Evolutionary conservation across 2,329 filamentous ascomycete genomes (phyloP), one percentile per base, ranked within the genome.

Genomic region (Hypoxylon sp.): DNA sequence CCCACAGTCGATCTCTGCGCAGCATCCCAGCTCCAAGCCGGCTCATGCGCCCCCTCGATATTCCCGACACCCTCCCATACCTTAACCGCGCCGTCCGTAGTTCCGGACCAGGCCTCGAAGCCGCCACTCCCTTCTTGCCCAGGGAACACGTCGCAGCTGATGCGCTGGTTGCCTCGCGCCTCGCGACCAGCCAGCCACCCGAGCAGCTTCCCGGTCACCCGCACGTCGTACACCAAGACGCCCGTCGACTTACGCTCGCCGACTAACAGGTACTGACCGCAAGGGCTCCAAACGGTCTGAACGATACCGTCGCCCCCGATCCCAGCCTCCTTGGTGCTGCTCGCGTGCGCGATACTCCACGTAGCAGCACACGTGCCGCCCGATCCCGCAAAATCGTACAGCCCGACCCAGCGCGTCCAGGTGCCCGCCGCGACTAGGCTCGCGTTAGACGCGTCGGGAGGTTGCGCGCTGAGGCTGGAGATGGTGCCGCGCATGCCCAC

Each of bases 401-500:
- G 77, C 0, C 88, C 88, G 59, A 91, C 78, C 83, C 86, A 89
- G 1, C 89, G 82, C 0, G 87, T 90, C 86, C 88, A 88, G 0
- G 88, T 91, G 8, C 88, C 89, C 0, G 89, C 89, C 0, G 88
- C 88, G 35, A 90, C 69, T 29, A 90, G 76, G 31, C 76, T 75
- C n/a, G 73, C 77, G 31, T 78, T 76, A 5, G 63, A 70, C n/a
- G 57, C 65, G 2, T 75, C 77, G 26, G 19, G 75, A 39, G 80
- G 81, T 59, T 86, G 86, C 2, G 82, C 77, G n/a, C 84, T 80
- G 0, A 91, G 79, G 0, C 88, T 82, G 0, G 88, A 87, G 0
- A 91, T 84, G 24, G 84, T 86, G 4, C 89, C 89, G 63, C 88
- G 87, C 85, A 91, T 90, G 48, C 89, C 89, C 6, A 91, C 84